These are phyloP conservation scores for Hirsutella rhossiliensis DNA, from an alignment of 2,329 filamentous ascomycete genomes.

Conservation along the genomic window DNA sequence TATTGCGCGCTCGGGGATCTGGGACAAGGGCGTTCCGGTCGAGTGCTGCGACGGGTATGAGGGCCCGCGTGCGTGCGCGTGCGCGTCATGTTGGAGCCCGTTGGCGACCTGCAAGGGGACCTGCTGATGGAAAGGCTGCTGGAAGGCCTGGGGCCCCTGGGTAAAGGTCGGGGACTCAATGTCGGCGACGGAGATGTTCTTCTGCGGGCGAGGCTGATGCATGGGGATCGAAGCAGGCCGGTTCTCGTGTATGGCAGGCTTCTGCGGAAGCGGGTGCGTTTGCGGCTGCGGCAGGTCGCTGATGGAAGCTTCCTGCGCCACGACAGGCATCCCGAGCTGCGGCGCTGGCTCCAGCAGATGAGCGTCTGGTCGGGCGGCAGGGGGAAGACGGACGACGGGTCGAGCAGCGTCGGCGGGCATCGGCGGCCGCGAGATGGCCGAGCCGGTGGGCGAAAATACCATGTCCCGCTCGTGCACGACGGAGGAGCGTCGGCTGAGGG, in stretches of 20 bases:
- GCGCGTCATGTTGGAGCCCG: constrained; percentile 43
- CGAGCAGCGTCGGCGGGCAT: constrained; percentile 48
- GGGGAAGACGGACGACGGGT: constrained; percentile 76
- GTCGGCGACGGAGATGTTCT: constrained; percentile 82
- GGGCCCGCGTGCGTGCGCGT: constrained; percentile 53
- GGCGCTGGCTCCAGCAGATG: constrained; percentile 10
- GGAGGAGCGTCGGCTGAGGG: constrained; percentile 86
- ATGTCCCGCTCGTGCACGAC: constrained; percentile 53
- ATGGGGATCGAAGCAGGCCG: constrained; percentile 49
- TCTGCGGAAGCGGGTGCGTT: constrained; percentile 45
- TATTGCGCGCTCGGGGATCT: constrained; percentile 85
- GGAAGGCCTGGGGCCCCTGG: constrained; percentile 60
- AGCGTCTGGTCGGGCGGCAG: constrained; percentile 30
- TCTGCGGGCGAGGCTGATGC: constrained; percentile 91
- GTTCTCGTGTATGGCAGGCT: constrained; percentile 45
- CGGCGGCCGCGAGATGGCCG: constrained; percentile 57
- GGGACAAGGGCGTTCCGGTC: constrained; percentile 70
- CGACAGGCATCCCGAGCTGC: constrained; percentile 7
- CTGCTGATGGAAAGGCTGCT: constrained; percentile 89
- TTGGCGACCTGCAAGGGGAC: constrained; percentile 64
- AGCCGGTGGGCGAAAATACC: constrained; percentile 70
- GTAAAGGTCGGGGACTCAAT: constrained; percentile 69
- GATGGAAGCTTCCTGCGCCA: constrained; percentile 23
- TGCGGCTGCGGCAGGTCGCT: constrained; percentile 45
- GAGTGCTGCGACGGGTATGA: constrained; percentile 62